phyloP scores from a whole-genome alignment of 495 filamentous ascomycete species.

The Hypoxylon fuscum region DNA sequence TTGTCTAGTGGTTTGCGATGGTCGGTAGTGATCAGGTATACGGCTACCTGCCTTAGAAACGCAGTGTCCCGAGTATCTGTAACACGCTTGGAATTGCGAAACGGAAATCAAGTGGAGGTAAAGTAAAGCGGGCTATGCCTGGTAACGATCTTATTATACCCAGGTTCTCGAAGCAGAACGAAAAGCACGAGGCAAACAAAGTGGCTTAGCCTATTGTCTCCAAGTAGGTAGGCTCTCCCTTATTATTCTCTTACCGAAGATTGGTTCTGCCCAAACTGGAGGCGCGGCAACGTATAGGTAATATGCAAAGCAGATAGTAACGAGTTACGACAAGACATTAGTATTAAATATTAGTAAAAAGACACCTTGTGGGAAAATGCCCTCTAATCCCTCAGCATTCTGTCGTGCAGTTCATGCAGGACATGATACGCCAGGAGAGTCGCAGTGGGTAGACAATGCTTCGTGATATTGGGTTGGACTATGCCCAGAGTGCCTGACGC shows the following conservation, averaged over 20 bases:
- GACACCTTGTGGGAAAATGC: slow-evolving; percentile 6
- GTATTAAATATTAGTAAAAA: slow-evolving; percentile 35
- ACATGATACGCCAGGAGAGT: slow-evolving; percentile 39
- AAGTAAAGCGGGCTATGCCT: not conserved
- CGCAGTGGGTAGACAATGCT: slow-evolving; percentile 9
- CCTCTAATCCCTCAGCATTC: slow-evolving; percentile 31
- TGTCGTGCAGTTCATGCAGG: slow-evolving; percentile 27
- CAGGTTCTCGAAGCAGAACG: not conserved
- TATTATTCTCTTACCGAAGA: slow-evolving; percentile 31
- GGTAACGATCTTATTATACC: slow-evolving; percentile 22
- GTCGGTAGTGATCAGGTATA: not conserved
- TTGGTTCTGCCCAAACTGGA: slow-evolving; percentile 28
- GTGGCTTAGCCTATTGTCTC: slow-evolving; percentile 1
- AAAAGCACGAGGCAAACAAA: slow-evolving; percentile 9
- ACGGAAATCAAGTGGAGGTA: not conserved
- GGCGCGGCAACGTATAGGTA: slow-evolving; percentile 23
- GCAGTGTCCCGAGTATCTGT: slow-evolving; percentile 6
- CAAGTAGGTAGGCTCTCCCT: slow-evolving; percentile 8
- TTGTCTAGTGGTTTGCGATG: slow-evolving; percentile 1
- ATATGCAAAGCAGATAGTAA: slow-evolving; percentile 9
- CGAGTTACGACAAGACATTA: slow-evolving; percentile 14
- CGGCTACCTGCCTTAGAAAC: slow-evolving; percentile 4
- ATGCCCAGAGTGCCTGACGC: slow-evolving; percentile 11
- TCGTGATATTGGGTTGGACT: slow-evolving; percentile 1
- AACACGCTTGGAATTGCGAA: slow-evolving; percentile 14